Base-by-base conservation (phyloP, 805 yeast genomes). In the Yarrowia divulgata region DNA sequence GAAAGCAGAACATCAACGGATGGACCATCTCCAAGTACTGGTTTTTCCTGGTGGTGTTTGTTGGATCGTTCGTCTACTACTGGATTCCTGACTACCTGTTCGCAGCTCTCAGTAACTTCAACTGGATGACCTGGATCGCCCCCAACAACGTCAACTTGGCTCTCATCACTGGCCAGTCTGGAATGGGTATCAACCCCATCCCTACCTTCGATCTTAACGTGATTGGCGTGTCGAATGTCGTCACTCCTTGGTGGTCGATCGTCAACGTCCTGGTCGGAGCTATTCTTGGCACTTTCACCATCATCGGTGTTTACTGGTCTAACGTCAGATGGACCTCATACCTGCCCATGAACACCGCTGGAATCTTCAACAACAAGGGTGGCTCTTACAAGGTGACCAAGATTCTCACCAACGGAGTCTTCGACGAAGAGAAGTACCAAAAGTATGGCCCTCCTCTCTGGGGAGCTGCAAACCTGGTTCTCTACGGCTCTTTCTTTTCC, bases 61-160 rank as follows among this genome's bases (percentile, higher is more conserved):
- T 72, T n/a, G 75, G 73, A 37, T 76, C 81, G n/a, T 85, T 85
- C 73, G 70, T 81, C 12, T 86, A 84, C 79, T 85, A 84, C 74
- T 86, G 87, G 85, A 75, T 87, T 73, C 90, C 90, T 10, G 88
- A 85, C 68, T 87, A 78, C 75, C 80, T 88, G 42, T 85, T 86
- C 80, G 81, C 81, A 46, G 89, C 85, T 6, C 79, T 88, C 69
- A 83, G 88, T 1, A 81, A 82, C 72, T 86, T 88, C 75, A 76
- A 78, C 69, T 87, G 88, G 84, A 83, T 87, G 71, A 82, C 88
- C 29, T 88, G 91, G 91, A 86, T 86, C 64, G 80, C 76, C 42
- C 83, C 83, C 29, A 76, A 85, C 67, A 85, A 85, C 74, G 82
- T 83, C 67, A 80, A 81, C 35, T 82, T 88, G n/a, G 87, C 86